These are phyloP conservation scores for Ustilago hordei DNA, from an alignment of 1,284 basidiomycete genomes.

Conservation along the genomic window DNA sequence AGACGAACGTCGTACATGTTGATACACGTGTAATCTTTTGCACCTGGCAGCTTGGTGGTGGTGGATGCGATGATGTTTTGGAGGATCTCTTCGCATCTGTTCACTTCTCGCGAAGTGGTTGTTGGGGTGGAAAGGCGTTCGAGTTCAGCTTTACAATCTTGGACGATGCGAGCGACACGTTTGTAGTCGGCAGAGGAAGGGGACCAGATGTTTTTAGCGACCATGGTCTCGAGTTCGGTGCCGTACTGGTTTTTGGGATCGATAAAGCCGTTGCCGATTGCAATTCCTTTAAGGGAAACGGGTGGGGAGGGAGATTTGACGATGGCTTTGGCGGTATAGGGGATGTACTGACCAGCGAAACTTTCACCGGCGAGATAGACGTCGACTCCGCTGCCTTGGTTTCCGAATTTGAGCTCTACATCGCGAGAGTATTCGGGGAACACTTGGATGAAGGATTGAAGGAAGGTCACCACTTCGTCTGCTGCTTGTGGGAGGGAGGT, in stretches of 20 bases:
- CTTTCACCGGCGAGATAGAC: constrained; percentile 25
- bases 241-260: constrained; percentile 90
- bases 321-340: constrained; percentile 79
- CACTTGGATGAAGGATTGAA: constrained; percentile 85
- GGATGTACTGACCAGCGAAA: constrained; percentile 61
- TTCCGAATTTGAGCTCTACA: constrained; percentile 45
- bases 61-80: constrained; percentile 76
- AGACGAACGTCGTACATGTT: constrained; percentile 96
- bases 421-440: constrained; percentile 83
- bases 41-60: constrained; percentile 44
- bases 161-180: constrained; percentile 71
- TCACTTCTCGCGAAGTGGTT: constrained; percentile 75
- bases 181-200: constrained; percentile 76
- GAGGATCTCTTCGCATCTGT: constrained; percentile 78
- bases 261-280: constrained; percentile 98
- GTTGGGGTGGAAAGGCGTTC: constrained; percentile 68
- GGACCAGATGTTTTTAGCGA: constrained; percentile 82
- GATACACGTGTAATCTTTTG: constrained; percentile 76
- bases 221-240: constrained; percentile 87
- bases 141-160: constrained; percentile 75
- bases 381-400: constrained; percentile 80
- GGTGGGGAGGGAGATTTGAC: constrained; percentile 77
- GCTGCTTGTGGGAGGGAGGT: constrained; percentile 78
- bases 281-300: constrained; percentile 78
- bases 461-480: constrained; percentile 83